phyloP scores from a whole-genome alignment of 768 basidiomycete species.

The Amanita pallidorosea region DNA sequence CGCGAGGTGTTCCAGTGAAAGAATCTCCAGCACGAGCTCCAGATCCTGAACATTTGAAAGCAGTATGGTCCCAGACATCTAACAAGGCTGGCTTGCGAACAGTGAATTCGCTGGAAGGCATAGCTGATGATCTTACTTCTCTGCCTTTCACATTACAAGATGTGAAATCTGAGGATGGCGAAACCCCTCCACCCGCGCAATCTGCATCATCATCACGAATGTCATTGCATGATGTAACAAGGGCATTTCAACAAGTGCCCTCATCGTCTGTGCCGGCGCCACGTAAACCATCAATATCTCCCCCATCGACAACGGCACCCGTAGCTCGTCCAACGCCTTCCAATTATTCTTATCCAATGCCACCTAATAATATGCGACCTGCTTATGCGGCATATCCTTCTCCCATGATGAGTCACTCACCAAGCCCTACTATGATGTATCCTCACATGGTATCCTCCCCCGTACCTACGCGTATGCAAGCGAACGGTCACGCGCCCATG shows the following conservation, averaged over 20 bases:
- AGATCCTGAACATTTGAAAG: slow-evolving; percentile 78
- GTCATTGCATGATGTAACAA: slow-evolving; percentile 74
- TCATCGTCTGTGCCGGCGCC: slow-evolving; percentile 38
- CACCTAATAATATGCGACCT: slow-evolving; percentile 41
- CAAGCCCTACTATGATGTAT: slow-evolving; percentile 59
- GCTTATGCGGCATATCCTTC: slow-evolving; percentile 52
- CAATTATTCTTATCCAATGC: slow-evolving; percentile 29
- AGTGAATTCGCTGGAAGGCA: slow-evolving; percentile 75
- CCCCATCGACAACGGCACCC: slow-evolving; percentile 35
- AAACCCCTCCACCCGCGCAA: slow-evolving; percentile 58
- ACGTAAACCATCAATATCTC: slow-evolving; percentile 41
- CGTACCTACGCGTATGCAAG: slow-evolving; percentile 46
- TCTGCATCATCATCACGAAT: slow-evolving; percentile 57
- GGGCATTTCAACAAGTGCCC: slow-evolving; percentile 83
- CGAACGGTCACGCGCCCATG: slow-evolving; percentile 48
- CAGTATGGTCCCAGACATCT: slow-evolving; percentile 74
- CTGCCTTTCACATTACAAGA: slow-evolving; percentile 78
- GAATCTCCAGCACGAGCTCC: slow-evolving; percentile 60
- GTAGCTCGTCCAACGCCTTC: slow-evolving; percentile 28
- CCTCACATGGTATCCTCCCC: slow-evolving; percentile 51
- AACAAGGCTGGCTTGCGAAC: slow-evolving; percentile 56
- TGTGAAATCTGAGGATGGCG: slow-evolving; percentile 79
- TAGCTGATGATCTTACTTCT: slow-evolving; percentile 72
- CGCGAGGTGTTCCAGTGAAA: slow-evolving; percentile 47
- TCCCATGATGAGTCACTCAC: slow-evolving; percentile 65